Percentiles rank a stretch among this genome's conserved stretches.
Evolutionary conservation across 805 yeast species (phyloP).

Genomic region (Saturnispora sekii): DNA sequence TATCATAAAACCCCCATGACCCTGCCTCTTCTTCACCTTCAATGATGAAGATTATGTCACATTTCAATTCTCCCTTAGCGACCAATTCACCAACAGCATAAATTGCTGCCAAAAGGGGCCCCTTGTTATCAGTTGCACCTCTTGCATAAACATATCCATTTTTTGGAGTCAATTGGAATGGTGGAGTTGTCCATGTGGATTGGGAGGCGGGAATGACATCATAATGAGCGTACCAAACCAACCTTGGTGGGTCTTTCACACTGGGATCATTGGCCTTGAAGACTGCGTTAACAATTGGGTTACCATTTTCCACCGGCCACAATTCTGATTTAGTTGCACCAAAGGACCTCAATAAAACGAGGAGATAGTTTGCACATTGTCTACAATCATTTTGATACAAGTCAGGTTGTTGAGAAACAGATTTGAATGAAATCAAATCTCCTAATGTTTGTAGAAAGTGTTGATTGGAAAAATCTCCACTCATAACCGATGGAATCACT

Average conservation of each 20-base stretch:
- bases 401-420: conserved; percentile 71
- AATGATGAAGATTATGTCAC: conserved; percentile 72
- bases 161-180: conserved; percentile 62
- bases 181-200: conserved; percentile 64
- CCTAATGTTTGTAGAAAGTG: conserved; percentile 53
- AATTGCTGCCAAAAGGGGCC: conserved; percentile 81
- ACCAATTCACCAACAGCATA: conserved; percentile 73
- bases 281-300: conserved; percentile 75
- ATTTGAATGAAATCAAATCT: conserved; percentile 55
- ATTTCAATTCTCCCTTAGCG: conserved; percentile 39
- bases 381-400: conserved; percentile 68
- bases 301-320: conserved; percentile 65
- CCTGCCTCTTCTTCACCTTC: conserved; percentile 98
- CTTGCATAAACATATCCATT: conserved; percentile 86
- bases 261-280: conserved; percentile 41
- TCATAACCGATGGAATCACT: not conserved
- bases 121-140: conserved; percentile 92
- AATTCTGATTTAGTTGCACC: conserved; percentile 65
- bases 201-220: conserved; percentile 81
- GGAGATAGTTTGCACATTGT: conserved; percentile 71
- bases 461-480: conserved; percentile 28
- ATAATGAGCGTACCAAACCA: conserved; percentile 92
- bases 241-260: conserved; percentile 27
- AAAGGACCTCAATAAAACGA: conserved; percentile 47
- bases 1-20: conserved; percentile 70